These are phyloP conservation scores for Sonneratia caseolaris DNA, from an alignment of 345 rosid species.

Conservation along the genomic window DNA sequence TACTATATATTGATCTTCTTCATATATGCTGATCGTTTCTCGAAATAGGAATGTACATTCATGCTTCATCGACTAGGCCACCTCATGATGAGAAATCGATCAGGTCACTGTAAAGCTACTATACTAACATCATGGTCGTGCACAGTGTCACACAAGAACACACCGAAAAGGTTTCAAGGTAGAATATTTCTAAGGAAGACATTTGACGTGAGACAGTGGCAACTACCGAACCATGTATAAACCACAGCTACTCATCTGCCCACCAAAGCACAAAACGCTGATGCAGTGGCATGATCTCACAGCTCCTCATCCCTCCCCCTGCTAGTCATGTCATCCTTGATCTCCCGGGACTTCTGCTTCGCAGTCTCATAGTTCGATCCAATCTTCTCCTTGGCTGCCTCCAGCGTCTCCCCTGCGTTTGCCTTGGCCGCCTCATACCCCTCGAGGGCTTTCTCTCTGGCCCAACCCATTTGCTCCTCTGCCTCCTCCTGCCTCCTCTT, in stretches of 20 bases:
- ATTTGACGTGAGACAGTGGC: neutral
- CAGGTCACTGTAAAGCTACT: no score
- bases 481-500: slow-evolving; percentile 12
- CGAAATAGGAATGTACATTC: no score
- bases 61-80: no score
- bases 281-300: neutral
- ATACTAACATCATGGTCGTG: no score
- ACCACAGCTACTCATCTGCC: neutral
- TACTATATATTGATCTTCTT: no score
- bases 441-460: slow-evolving; percentile 23
- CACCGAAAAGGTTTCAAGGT: no score
- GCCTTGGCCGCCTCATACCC: slow-evolving; percentile 22
- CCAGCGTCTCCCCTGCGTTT: slow-evolving; percentile 16
- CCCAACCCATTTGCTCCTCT: slow-evolving; percentile 22
- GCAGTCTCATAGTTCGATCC: slow-evolving; percentile 11
- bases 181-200: neutral
- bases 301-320: slow-evolving; percentile 19
- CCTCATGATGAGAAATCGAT: no score
- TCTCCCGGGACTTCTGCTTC: slow-evolving; percentile 13
- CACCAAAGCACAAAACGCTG: neutral
- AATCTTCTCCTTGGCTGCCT: slow-evolving; percentile 11
- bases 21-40: no score
- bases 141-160: no score
- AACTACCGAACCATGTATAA: neutral
- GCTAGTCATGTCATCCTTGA: slow-evolving; percentile 4